Conservation (phyloP, 2,329 filamentous ascomycete genomes). For the Emericellopsis cladophorae region DNA sequence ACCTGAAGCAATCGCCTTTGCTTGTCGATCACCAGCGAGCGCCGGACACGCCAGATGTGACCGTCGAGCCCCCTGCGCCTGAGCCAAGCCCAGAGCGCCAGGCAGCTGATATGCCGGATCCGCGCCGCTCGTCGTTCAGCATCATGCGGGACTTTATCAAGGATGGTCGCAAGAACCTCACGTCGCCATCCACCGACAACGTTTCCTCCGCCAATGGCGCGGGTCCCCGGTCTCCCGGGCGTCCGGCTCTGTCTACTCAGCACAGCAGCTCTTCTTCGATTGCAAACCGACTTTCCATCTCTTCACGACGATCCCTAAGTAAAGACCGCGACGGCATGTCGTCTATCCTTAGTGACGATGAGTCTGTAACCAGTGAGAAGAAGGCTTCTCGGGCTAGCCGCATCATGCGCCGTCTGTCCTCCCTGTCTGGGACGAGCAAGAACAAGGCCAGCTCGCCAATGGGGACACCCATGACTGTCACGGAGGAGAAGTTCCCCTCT, state of each 20-base stretch:
- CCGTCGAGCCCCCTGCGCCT: neutral
- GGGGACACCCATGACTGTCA: constrained; percentile 33
- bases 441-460: constrained; percentile 28
- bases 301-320: constrained; percentile 12
- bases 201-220: constrained; percentile 20
- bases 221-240: constrained; percentile 18
- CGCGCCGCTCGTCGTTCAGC: constrained; percentile 45
- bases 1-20: constrained; percentile 46
- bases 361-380: constrained; percentile 25
- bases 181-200: constrained; percentile 32
- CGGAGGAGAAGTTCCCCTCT: constrained; percentile 27
- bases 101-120: constrained; percentile 20
- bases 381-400: constrained; percentile 39
- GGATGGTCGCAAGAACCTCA: constrained; percentile 40
- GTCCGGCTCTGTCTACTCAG: constrained; percentile 33
- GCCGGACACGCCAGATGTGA: neutral
- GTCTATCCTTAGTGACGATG: constrained; percentile 27
- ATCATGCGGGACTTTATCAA: constrained; percentile 50
- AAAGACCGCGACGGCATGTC: constrained; percentile 27
- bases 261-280: constrained; percentile 23
- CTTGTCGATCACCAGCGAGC: constrained; percentile 38
- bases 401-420: constrained; percentile 47
- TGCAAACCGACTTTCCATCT: constrained; percentile 47
- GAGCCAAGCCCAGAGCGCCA: constrained; percentile 11
- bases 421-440: constrained; percentile 30